Evolutionary conservation across 371 early-diverging fungal genomes (phyloP).

Genomic region (Ordospora pajunii): DNA sequence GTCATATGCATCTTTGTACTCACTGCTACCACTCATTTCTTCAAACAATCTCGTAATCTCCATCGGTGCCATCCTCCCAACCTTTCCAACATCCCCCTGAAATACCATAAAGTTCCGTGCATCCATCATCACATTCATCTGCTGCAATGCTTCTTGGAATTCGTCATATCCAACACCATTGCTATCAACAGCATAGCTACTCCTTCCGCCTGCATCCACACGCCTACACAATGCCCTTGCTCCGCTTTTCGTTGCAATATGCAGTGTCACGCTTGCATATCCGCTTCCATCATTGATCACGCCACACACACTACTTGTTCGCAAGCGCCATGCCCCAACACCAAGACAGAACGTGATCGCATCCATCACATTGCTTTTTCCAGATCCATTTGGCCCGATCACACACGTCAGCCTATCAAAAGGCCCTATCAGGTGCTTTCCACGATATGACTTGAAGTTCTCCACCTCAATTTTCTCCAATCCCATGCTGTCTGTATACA

Average conservation of each 20-base stretch:
- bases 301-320: conserved; percentile 74
- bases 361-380: conserved; percentile 97
- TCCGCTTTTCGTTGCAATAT: not conserved
- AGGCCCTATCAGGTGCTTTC: conserved; percentile 78
- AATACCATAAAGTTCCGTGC: conserved; percentile 93
- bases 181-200: conserved; percentile 70
- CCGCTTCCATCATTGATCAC: conserved; percentile 63
- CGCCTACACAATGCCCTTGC: not conserved
- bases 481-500: conserved; percentile 27
- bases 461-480: conserved; percentile 71
- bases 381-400: conserved; percentile 96
- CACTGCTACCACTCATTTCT: conserved; percentile 72
- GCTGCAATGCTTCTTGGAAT: conserved; percentile 71
- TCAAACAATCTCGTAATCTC: conserved; percentile 85
- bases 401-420: conserved; percentile 88
- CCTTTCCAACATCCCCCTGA: conserved; percentile 91
- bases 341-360: conserved; percentile 93
- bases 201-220: not conserved
- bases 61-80: conserved; percentile 83
- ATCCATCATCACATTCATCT: conserved; percentile 77
- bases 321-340: conserved; percentile 72
- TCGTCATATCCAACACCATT: conserved; percentile 65
- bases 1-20: conserved; percentile 50
- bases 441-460: conserved; percentile 96
- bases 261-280: conserved; percentile 70